Evolutionary conservation across 75 land plant species (phyloP), one percentile per base, ranked within the genome.

Genomic region (Pinus tabuliformis): DNA sequence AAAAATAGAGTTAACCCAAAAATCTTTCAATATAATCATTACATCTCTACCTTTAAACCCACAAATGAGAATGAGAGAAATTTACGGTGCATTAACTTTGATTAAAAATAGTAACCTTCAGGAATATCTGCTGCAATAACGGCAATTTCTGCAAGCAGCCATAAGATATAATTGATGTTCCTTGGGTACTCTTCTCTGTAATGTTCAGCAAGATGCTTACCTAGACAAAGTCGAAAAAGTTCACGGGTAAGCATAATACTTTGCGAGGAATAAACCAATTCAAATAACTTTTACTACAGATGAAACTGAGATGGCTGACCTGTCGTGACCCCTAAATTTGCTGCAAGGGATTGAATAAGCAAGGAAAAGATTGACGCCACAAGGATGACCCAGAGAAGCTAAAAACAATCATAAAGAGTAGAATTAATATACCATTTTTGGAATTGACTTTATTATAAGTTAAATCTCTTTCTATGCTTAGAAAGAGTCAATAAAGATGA

Each of bases 171-270:
- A 49, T 83, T 93, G n/a, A 85, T 75, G 1, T 80, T 75, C 37
- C 63, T 82, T 65, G 89, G 78, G 63, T 93, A 93, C 42, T 93
- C 95, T 54, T 61, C 64, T 80, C 89, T 80, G 73, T 91, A 93
- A 73, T 91, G 95, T 80, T 93, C 95, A 5, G 95, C 86, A 30
- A 93, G 78, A 85, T 93, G 95, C 73, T 87, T 93, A 59, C 95
- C 95, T 93, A 74, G 54, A 8, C 12, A 49, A 49, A 49, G 2
- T 49, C 54, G 2, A 49, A 11, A 2, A 49, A 49, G 12, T 49
- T 49, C 12, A 49, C 1, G 54, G 54, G 2, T 49, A 2, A 49
- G 54, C 54, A 0, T 45, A 45, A 45, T 42, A 42, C 45, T 42
- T 0, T 0, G 45, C 6, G 7, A 45, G 8, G 52, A 45, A 7